Percentiles rank a stretch among this genome's conserved stretches.
phyloP scores from a whole-genome alignment of 768 basidiomycete genomes.

The Kondoa subrosea region DNA sequence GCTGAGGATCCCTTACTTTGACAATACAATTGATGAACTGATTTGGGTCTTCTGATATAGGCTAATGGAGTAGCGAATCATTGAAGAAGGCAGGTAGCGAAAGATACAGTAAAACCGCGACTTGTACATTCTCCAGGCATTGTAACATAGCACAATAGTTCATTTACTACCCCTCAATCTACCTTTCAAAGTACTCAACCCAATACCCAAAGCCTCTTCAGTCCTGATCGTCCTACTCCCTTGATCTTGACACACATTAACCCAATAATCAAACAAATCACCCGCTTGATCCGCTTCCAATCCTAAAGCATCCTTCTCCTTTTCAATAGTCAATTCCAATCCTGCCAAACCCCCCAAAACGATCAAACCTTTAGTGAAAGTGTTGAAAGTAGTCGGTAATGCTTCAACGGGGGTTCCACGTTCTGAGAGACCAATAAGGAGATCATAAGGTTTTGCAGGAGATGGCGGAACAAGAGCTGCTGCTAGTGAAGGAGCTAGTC shows the following conservation, averaged over 20 bases:
- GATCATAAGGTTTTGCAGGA: constrained; percentile 2
- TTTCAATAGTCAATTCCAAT: constrained; percentile 15
- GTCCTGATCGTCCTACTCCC: constrained; percentile 14
- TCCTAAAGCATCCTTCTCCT: constrained; percentile 10
- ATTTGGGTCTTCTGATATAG: too few species aligned
- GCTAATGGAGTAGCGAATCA: too few species aligned
- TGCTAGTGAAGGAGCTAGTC: constrained; percentile 8
- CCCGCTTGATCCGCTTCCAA: constrained; percentile 12
- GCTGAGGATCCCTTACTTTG: too few species aligned
- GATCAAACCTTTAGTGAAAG: constrained; percentile 9
- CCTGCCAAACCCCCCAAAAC: constrained; percentile 13
- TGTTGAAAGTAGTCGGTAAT: background rate
- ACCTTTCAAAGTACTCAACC: background rate
- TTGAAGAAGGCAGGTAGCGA: background rate
- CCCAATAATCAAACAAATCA: constrained; percentile 15
- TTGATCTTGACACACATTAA: constrained; percentile 15
- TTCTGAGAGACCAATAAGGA: constrained; percentile 16
- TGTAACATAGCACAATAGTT: background rate
- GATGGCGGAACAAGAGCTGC: background rate
- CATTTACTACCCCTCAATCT: background rate
- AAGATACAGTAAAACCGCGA: background rate
- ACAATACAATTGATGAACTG: too few species aligned
- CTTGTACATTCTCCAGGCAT: background rate
- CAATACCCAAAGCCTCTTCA: constrained; percentile 9
- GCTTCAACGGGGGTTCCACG: constrained; percentile 8